A percentile compares a stretch with the other conserved stretches of the same genome.
These are phyloP conservation scores for Cladorrhinum sp. DNA, from an alignment of 2,329 filamentous ascomycete species.

Conservation along the genomic window DNA sequence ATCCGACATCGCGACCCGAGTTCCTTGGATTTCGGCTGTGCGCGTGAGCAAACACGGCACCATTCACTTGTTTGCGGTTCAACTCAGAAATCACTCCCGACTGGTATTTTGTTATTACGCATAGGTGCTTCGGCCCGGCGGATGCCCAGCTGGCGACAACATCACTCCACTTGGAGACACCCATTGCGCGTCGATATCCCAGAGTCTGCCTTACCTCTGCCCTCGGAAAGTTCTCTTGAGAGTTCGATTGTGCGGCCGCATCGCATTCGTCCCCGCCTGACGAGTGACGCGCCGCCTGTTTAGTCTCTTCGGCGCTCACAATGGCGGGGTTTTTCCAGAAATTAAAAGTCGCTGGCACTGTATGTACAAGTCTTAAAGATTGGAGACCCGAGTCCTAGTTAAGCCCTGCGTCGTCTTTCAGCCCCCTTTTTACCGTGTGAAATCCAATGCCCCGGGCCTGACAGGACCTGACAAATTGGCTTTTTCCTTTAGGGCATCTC, in stretches of 20 bases:
- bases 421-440: conserved; percentile 7
- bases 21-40: neutral
- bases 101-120: neutral
- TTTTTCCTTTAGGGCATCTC: conserved; percentile 39
- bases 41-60: neutral
- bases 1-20: conserved; percentile 1
- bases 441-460: neutral
- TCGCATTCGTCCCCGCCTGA: conserved; percentile 15
- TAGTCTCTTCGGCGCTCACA: conserved; percentile 21
- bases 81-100: neutral
- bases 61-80: neutral
- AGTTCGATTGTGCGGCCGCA: conserved; percentile 1
- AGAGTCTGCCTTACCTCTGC: neutral
- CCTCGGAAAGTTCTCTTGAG: neutral
- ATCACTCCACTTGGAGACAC: neutral
- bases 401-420: conserved; percentile 1
- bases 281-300: conserved; percentile 19
- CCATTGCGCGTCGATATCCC: conserved; percentile 4
- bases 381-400: conserved; percentile 2
- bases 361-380: conserved; percentile 39
- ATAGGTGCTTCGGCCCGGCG: conserved; percentile 6
- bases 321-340: conserved; percentile 61
- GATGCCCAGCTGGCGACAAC: conserved; percentile 12
- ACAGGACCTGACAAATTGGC: conserved; percentile 25
- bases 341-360: conserved; percentile 53